A percentile compares a stretch with the other conserved stretches of the same genome.
These are phyloP conservation scores for Artemisia tridentata DNA, from an alignment of 129 eudicot species.

Conservation along the genomic window DNA sequence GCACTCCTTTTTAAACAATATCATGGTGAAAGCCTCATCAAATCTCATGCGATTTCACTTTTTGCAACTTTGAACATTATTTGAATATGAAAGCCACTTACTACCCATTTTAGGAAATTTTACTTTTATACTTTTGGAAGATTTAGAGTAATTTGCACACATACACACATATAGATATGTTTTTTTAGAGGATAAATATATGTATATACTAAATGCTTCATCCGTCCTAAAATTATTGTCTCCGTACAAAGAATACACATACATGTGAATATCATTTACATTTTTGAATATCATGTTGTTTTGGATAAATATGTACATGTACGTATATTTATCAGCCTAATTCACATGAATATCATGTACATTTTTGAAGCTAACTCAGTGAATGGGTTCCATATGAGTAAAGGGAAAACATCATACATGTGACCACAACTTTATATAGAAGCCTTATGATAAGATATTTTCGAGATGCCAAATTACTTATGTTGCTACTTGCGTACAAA, in stretches of 20 bases:
- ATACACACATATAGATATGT: too few species aligned
- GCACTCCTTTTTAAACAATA: constrained; percentile 12
- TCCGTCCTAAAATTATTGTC: too few species aligned
- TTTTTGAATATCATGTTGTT: background rate
- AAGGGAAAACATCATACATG: constrained; percentile 31
- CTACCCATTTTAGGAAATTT: constrained; percentile 6
- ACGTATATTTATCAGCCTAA: background rate
- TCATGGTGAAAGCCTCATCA: constrained; percentile 19
- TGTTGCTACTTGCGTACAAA: background rate
- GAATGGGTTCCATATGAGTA: constrained; percentile 13
- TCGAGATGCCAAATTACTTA: background rate
- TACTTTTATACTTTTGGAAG: background rate
- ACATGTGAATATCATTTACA: too few species aligned
- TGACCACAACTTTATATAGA: constrained; percentile 18
- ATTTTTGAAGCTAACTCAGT: constrained; percentile 12
- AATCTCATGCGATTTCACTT: constrained; percentile 13
- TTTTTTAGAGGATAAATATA: too few species aligned
- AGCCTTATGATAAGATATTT: background rate
- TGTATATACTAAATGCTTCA: too few species aligned
- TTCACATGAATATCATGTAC: constrained; percentile 15
- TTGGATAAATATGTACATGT: background rate
- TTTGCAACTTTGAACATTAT: constrained; percentile 13
- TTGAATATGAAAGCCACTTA: background rate
- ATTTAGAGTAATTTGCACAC: background rate
- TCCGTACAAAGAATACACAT: too few species aligned